Evolutionary conservation across 371 early-diverging fungal genomes (phyloP).

Genomic region (Actinomortierella wolfii): DNA sequence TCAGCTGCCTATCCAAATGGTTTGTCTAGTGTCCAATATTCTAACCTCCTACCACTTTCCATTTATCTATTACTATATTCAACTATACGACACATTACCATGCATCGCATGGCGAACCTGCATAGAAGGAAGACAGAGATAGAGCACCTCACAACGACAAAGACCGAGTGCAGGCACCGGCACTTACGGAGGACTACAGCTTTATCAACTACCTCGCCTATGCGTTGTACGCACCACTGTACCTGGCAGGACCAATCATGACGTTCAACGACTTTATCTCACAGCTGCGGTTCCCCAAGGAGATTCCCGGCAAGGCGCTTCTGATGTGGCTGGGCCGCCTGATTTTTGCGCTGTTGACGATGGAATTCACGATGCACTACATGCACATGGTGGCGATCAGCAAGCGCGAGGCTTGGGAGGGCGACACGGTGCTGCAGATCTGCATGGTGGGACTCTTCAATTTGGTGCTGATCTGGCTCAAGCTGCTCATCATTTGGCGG

Average conservation of each 20-base stretch:
- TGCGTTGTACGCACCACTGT: conserved; percentile 87
- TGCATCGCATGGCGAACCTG: background rate
- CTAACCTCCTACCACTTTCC: background rate
- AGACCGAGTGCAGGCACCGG: conserved; percentile 64
- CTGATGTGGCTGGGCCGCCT: conserved; percentile 57
- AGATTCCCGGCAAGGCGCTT: conserved; percentile 47
- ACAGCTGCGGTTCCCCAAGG: conserved; percentile 66
- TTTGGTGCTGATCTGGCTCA: conserved; percentile 90
- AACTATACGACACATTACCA: no score
- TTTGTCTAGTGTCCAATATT: background rate
- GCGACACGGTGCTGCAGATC: conserved; percentile 74
- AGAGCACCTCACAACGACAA: conserved; percentile 52
- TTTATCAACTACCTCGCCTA: conserved; percentile 79
- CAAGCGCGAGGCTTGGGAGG: conserved; percentile 79
- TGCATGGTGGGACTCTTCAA: conserved; percentile 83
- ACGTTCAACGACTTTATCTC: conserved; percentile 90
- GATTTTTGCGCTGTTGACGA: conserved; percentile 57
- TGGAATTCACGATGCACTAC: conserved; percentile 85
- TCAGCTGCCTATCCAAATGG: background rate
- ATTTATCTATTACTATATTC: no score
- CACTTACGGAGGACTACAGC: conserved; percentile 68
- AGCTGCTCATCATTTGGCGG: conserved; percentile 91
- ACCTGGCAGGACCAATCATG: conserved; percentile 94
- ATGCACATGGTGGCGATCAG: conserved; percentile 88
- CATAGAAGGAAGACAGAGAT: conserved; percentile 53